Conservation (phyloP, 352 stramenopile species). For the Aphanomyces euteiches region DNA sequence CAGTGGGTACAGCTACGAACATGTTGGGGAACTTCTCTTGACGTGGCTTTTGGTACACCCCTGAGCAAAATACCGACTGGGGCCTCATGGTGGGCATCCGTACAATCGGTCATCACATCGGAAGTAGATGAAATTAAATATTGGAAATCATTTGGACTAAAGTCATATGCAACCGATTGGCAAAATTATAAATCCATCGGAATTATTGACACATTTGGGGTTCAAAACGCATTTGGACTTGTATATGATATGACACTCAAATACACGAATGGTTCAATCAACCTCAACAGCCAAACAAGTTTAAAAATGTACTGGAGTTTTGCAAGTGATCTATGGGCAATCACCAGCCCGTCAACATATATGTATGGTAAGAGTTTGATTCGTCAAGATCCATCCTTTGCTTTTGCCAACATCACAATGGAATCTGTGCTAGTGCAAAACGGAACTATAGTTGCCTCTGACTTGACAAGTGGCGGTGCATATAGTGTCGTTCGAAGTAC, state of each 20-base stretch:
- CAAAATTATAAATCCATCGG: slow-evolving; percentile 26
- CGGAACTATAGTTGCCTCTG: too few relatives aligned
- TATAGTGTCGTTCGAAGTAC: neutral
- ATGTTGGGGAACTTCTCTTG: slow-evolving; percentile 10
- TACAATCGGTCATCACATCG: neutral
- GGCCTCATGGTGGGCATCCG: neutral
- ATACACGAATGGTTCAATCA: neutral
- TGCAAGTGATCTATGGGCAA: slow-evolving; percentile 20
- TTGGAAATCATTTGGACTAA: neutral
- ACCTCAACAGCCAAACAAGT: neutral
- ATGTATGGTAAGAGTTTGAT: slow-evolving; percentile 12
- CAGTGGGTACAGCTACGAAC: neutral
- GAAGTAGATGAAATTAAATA: neutral
- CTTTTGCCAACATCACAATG: slow-evolving; percentile 13
- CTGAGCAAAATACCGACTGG: neutral
- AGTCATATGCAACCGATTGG: slow-evolving; percentile 1
- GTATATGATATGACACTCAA: neutral
- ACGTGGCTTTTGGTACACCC: neutral
- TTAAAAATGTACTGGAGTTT: slow-evolving; percentile 27
- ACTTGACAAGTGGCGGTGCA: too few relatives aligned
- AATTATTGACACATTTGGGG: neutral
- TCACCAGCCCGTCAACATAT: neutral
- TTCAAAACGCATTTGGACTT: slow-evolving; percentile 18
- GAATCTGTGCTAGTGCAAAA: slow-evolving; percentile 5
- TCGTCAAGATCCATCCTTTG: slow-evolving; percentile 2